Evolutionary conservation across 306 rosid genomes (phyloP), one percentile per base, ranked within the genome.

Genomic region (Fagus sylvatica): DNA sequence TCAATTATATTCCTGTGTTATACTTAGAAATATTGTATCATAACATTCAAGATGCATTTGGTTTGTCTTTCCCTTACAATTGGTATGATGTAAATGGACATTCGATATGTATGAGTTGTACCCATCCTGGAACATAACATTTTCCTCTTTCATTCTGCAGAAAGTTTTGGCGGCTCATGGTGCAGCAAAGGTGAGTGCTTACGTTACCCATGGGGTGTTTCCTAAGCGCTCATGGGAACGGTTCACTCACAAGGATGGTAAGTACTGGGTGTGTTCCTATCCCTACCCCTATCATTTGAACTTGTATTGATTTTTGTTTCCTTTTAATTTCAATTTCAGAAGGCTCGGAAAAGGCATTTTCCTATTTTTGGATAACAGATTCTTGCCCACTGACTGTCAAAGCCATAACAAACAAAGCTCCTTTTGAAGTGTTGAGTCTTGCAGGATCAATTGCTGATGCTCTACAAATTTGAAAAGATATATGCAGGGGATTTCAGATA

Each of bases 291-390:
- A 12, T 7, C 41, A 60, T 46, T 49, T 53, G 9, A 40, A 61
- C n/a, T 43, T 55, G 57, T 40, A 72, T 10, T 59, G 67, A 60
- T 62, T 57, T 55, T 71, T 60, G 39, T 81, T 57, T 22, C 72
- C 53, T 17, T 55, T 74, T 80, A 56, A 41, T 46, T 78, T 68
- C 40, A 53, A 72, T 79, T 61, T 73, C 82, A 87, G 87, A 80
- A 54, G 78, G 73, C 48, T 28, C 19, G 53, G 84, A 89, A 80
- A 87, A 82, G 59, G 89, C 91, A 9, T 95, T 93, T 82, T 71
- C 98, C 60, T 75, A 90, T 89, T 95, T 95, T 76, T 95, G 99
- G 98, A 95, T 91, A 83, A 95, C 98, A 37, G 99, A 95, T 87
- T 95, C 98, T 74, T 95, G 98, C 86, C 93, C 98, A 0, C 85